Conservation (phyloP, 2,329 filamentous ascomycete species). For the Clonostachys byssicola region DNA sequence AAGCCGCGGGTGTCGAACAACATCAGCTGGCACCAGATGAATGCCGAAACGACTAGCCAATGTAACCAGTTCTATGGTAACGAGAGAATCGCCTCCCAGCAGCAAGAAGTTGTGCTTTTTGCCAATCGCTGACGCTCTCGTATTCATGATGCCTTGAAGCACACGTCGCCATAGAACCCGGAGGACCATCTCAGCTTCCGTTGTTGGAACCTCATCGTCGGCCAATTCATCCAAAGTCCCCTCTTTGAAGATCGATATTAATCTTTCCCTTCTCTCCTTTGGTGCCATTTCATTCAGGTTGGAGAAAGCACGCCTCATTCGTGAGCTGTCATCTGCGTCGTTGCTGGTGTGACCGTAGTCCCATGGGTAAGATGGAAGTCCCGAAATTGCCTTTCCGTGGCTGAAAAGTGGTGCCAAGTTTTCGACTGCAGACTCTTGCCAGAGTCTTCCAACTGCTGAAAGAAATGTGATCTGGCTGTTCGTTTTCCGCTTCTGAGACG, state of each 20-base stretch:
- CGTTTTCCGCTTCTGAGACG: background rate
- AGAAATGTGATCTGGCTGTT: background rate
- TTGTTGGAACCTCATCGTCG: background rate
- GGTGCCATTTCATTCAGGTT: background rate
- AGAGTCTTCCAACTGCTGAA: background rate
- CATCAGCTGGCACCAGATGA: background rate
- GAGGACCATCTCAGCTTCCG: conserved; percentile 2
- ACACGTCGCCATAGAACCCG: conserved; percentile 5
- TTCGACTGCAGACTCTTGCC: background rate
- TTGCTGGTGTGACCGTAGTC: background rate
- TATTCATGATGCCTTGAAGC: background rate
- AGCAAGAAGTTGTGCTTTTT: conserved; percentile 7
- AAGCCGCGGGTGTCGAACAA: background rate
- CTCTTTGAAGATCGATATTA: background rate
- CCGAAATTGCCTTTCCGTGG: background rate
- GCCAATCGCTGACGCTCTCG: background rate
- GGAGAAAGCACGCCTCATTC: too few species aligned
- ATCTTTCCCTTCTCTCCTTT: background rate
- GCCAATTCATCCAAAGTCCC: too few species aligned
- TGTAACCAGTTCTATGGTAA: conserved; percentile 1
- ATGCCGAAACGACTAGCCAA: background rate
- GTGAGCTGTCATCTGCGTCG: background rate
- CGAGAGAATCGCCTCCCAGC: conserved; percentile 8
- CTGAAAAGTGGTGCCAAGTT: background rate
- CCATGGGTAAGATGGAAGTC: background rate